phyloP scores from a whole-genome alignment of 371 early-diverging fungal species.

The Mucor velutinosus region DNA sequence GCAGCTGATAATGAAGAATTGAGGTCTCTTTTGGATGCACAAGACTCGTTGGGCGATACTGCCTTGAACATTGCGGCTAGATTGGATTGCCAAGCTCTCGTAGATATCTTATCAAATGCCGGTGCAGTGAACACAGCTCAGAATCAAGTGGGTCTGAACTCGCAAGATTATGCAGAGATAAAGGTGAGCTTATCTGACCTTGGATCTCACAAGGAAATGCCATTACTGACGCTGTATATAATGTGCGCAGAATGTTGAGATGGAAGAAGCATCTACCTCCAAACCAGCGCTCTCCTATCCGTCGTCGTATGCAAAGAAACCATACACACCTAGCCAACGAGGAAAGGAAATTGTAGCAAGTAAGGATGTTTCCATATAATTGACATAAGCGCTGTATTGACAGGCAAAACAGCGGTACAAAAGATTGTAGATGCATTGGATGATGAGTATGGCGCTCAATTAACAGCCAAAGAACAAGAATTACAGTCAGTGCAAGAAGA shows the following conservation, averaged over 20 bases:
- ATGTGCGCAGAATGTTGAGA: slow-evolving; percentile 1
- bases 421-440: slow-evolving; percentile 73
- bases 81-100: slow-evolving; percentile 65
- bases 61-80: slow-evolving; percentile 70
- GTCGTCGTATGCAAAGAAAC: slow-evolving; percentile 12
- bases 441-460: slow-evolving; percentile 62
- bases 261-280: slow-evolving; percentile 8
- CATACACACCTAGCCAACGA: slow-evolving; percentile 42
- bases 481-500: slow-evolving; percentile 62
- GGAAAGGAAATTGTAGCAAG: slow-evolving; percentile 60
- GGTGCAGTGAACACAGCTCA: slow-evolving; percentile 76
- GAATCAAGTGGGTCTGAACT: slow-evolving; percentile 75
- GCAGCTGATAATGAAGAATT: neutral
- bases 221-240: neutral
- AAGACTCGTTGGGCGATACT: slow-evolving; percentile 26
- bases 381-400: too few species aligned
- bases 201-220: neutral
- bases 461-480: slow-evolving; percentile 62
- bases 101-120: slow-evolving; percentile 71
- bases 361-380: slow-evolving; percentile 23
- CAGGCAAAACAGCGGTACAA: slow-evolving; percentile 55
- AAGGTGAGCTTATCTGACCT: neutral
- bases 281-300: neutral
- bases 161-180: slow-evolving; percentile 59
- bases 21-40: slow-evolving; percentile 3